phyloP scores from a whole-genome alignment of 805 yeast genomes.

The Saturnispora saitoi region DNA sequence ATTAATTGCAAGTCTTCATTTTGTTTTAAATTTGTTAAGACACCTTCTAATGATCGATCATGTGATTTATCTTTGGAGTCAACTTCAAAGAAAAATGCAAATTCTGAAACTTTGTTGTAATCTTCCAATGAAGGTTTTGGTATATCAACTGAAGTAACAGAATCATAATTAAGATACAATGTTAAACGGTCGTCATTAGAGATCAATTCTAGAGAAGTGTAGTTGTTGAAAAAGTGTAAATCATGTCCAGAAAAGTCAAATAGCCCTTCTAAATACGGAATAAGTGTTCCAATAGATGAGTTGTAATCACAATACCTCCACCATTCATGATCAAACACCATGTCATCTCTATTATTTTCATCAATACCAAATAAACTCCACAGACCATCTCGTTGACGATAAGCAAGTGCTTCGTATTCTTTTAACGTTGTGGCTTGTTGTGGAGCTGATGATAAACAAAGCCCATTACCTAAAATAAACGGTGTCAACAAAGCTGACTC shows the following conservation, averaged over 20 bases:
- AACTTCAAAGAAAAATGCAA: conserved; percentile 2
- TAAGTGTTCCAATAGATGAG: neutral
- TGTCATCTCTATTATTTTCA: conserved; percentile 1
- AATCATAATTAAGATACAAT: neutral
- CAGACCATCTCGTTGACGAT: conserved; percentile 9
- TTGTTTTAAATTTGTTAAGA: conserved; percentile 2
- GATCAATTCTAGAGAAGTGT: conserved; percentile 1
- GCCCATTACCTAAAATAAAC: neutral
- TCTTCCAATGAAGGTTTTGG: neutral
- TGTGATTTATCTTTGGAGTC: neutral
- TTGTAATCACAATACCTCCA: conserved; percentile 14
- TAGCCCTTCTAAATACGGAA: neutral
- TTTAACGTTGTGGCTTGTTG: conserved; percentile 19
- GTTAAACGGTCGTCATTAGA: neutral
- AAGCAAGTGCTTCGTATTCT: conserved; percentile 18
- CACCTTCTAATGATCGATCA: conserved; percentile 11
- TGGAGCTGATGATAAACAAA: conserved; percentile 19
- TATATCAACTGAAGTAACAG: neutral
- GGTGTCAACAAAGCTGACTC: neutral
- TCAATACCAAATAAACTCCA: conserved; percentile 6
- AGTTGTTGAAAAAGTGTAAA: neutral
- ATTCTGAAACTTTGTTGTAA: neutral
- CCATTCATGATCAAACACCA: conserved; percentile 25
- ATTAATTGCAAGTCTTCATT: conserved; percentile 8
- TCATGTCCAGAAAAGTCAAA: conserved; percentile 2